A percentile compares a stretch with the other conserved stretches of the same genome.
These are phyloP conservation scores for Hyphopichia pseudoburtonii DNA, from an alignment of 1,139 yeast species.

Conservation along the genomic window DNA sequence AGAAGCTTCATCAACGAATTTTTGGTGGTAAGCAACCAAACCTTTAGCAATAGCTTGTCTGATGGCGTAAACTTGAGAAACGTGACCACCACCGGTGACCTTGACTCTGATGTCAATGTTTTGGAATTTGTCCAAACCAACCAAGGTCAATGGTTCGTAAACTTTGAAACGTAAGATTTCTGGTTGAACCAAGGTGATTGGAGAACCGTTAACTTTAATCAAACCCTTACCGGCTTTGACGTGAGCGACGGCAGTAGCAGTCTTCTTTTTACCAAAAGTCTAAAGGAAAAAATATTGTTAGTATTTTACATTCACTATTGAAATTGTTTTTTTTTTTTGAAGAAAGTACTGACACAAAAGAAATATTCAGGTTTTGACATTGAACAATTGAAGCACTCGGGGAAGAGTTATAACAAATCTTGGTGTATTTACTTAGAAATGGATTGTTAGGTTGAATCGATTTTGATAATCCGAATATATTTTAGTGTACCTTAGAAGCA, in stretches of 20 bases:
- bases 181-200: slow-evolving; percentile 98
- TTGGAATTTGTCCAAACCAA: slow-evolving; percentile 98
- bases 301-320: too few species aligned
- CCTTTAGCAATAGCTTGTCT: slow-evolving; percentile 99
- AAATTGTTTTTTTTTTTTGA: too few species aligned
- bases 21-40: slow-evolving; percentile 98
- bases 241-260: slow-evolving; percentile 99
- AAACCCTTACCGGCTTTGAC: slow-evolving; percentile 99
- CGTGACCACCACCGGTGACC: slow-evolving; percentile 99
- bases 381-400: too few species aligned
- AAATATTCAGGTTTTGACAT: too few species aligned
- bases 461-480: too few species aligned
- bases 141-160: slow-evolving; percentile 98
- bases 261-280: slow-evolving; percentile 99
- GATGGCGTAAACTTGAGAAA: slow-evolving; percentile 98
- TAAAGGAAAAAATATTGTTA: slow-evolving; percentile 40
- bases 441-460: too few species aligned
- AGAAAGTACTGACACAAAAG: too few species aligned
- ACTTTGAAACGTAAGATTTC: slow-evolving; percentile 99
- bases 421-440: too few species aligned
- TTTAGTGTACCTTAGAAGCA: too few species aligned
- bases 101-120: slow-evolving; percentile 98
- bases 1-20: slow-evolving; percentile 98
- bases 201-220: slow-evolving; percentile 98
- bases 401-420: too few species aligned